Evolutionary conservation across 169 alveolate species (phyloP), one percentile per base, ranked within the genome.

Genomic region (Pseudocohnilembus persalinus): DNA sequence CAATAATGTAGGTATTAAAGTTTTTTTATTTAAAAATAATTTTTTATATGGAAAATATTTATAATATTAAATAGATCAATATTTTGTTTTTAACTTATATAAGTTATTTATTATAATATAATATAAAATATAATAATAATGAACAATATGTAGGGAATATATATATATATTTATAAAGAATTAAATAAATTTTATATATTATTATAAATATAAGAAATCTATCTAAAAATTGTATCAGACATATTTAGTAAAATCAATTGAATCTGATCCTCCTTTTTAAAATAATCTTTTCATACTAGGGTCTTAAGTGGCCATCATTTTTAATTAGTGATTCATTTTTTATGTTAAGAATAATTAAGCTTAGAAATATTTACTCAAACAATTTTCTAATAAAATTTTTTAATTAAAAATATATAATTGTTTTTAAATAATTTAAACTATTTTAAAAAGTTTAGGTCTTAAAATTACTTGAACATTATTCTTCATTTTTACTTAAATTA

Each of bases 361-460:
- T 79, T 79, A 63, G 76, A 79, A 79, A 20, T 79, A 76, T 34
- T 79, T 79, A 32, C 76, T 79, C n/a, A 79, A 63, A 63, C 84
- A 79, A 63, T 79, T 79, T 79, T 31, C 84, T 79, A 49, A 27
- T 49, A 35, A 49, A 20, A n/a, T 35, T 49, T 34, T 29, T 26
- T 63, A 63, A 34, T 0, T 34, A 79, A 73, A n/a, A 4, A 26
- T 0, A 31, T 34, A 25, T 33, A 32, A 1, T 1, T 28, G 27
- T 33, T 25, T 33, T 33, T 16, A 77, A 27, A 25, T 32, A 25
- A 31, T 24, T 34, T 34, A 24, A 25, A 0, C 34, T 79, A 26
- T 49, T 6, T 16, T 26, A 1, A 49, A 49, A 49, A 11, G 68
- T 4, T 11, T 49, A 49, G 4, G 20, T 49, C 20, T 11, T 11